Evolutionary conservation across 2,329 filamentous ascomycete species (phyloP).

Genomic region (Tolypocladium paradoxum): DNA sequence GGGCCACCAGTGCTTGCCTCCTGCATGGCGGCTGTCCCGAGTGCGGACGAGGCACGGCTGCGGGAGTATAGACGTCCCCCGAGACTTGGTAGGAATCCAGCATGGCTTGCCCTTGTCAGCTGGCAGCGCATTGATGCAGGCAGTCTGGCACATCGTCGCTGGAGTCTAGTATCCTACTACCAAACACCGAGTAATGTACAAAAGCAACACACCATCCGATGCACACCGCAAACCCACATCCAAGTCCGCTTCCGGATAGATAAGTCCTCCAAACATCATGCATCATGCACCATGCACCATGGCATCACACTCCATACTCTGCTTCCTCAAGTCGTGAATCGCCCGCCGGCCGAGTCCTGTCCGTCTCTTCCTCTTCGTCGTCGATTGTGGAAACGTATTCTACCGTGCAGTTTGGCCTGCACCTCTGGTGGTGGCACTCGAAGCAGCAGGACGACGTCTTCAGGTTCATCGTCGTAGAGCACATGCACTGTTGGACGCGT

Average conservation of each 20-base stretch:
- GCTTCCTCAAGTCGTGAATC: background rate
- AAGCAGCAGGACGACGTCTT: constrained; percentile 5
- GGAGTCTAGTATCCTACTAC: no score
- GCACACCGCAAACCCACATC: background rate
- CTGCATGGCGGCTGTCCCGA: no score
- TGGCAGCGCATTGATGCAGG: no score
- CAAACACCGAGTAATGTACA: no score
- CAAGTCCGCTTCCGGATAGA: background rate
- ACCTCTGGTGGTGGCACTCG: constrained; percentile 4
- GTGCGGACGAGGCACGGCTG: no score
- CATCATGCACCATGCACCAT: background rate
- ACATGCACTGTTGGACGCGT: constrained; percentile 9
- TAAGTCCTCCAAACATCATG: background rate
- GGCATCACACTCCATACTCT: background rate
- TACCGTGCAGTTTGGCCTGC: background rate
- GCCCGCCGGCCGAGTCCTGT: background rate
- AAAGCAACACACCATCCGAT: no score
- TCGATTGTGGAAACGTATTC: constrained; percentile 1
- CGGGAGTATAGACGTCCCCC: no score
- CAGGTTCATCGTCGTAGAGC: constrained; percentile 4
- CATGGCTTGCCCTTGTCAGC: no score
- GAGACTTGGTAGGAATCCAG: no score
- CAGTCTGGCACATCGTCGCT: no score
- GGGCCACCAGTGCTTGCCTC: no score
- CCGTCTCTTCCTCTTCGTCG: background rate